These are phyloP conservation scores for Purshia tridentata DNA, from an alignment of 306 rosid species.

Conservation along the genomic window DNA sequence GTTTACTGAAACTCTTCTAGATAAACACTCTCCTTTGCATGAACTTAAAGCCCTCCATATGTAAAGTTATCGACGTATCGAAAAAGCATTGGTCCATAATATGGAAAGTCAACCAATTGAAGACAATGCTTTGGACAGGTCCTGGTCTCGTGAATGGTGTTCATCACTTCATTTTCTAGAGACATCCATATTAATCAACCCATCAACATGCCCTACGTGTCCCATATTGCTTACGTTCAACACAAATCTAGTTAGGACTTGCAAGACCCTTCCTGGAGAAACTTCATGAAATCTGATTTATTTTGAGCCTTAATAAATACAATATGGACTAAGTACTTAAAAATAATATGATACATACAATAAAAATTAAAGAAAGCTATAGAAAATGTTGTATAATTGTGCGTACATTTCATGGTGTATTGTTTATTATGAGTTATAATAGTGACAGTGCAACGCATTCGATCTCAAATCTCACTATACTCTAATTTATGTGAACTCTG, in stretches of 20 bases:
- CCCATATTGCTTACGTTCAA: conserved; percentile 16
- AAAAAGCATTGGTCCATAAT: background rate
- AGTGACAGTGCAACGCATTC: conserved; percentile 24
- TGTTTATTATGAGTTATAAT: conserved; percentile 7
- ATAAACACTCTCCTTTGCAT: background rate
- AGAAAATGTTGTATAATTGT: conserved; percentile 16
- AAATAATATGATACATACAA: background rate
- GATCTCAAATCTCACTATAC: conserved; percentile 57
- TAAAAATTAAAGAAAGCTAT: background rate
- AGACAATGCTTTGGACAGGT: conserved; percentile 17
- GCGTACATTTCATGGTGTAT: background rate
- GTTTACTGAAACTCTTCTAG: background rate
- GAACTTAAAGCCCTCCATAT: background rate
- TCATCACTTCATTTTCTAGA: conserved; percentile 15
- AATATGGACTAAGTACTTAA: conserved; percentile 15
- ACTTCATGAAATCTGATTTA: conserved; percentile 30
- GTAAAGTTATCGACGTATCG: background rate
- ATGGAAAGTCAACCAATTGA: conserved; percentile 3
- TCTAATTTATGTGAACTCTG: conserved; percentile 21
- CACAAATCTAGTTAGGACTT: background rate
- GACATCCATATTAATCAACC: conserved; percentile 11
- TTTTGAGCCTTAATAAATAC: background rate
- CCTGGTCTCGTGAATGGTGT: conserved; percentile 31
- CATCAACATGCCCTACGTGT: conserved; percentile 8
- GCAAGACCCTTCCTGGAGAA: conserved; percentile 25